These are phyloP conservation scores for Knoxdaviesia proteae DNA, from an alignment of 2,329 filamentous ascomycete genomes.

Conservation along the genomic window DNA sequence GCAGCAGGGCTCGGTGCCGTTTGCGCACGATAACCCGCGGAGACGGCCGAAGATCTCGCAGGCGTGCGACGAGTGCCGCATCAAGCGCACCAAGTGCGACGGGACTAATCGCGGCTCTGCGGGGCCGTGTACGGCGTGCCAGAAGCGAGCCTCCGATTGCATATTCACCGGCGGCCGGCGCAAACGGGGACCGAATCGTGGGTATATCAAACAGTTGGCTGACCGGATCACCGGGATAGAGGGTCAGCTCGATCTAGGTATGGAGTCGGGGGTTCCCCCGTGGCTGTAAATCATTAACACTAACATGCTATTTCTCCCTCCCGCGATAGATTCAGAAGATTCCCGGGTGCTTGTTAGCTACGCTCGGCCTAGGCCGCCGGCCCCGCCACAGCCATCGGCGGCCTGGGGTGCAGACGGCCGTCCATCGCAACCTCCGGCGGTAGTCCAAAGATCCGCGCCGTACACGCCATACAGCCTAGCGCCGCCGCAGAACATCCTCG, in stretches of 20 bases:
- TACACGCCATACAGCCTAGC: no score
- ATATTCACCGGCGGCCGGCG: constrained; percentile 74
- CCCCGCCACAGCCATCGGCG: no score
- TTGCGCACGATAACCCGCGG: constrained; percentile 20
- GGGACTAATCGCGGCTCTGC: constrained; percentile 53
- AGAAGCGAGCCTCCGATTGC: constrained; percentile 53
- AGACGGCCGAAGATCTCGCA: constrained; percentile 75
- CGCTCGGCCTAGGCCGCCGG: no score
- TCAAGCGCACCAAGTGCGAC: constrained; percentile 83
- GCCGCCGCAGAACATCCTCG: no score
- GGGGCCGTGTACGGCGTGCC: constrained; percentile 63
- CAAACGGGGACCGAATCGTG: constrained; percentile 64
- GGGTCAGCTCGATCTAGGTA: constrained; percentile 39
- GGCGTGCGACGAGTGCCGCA: constrained; percentile 72
- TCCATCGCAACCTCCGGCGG: no score
- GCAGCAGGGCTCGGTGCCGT: constrained; percentile 14
- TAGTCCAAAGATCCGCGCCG: no score
- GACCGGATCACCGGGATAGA: constrained; percentile 70
- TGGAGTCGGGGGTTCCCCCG: neutral
- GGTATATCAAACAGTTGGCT: constrained; percentile 80
- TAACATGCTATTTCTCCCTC: no score
- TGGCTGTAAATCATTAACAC: no score
- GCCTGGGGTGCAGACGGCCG: no score
- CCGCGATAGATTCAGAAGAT: no score
- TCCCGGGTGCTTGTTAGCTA: no score